A percentile compares a stretch with the other conserved stretches of the same genome.
These are phyloP conservation scores for Neocatenulostroma microsporum DNA, from an alignment of 2,329 filamentous ascomycete species.

Conservation along the genomic window DNA sequence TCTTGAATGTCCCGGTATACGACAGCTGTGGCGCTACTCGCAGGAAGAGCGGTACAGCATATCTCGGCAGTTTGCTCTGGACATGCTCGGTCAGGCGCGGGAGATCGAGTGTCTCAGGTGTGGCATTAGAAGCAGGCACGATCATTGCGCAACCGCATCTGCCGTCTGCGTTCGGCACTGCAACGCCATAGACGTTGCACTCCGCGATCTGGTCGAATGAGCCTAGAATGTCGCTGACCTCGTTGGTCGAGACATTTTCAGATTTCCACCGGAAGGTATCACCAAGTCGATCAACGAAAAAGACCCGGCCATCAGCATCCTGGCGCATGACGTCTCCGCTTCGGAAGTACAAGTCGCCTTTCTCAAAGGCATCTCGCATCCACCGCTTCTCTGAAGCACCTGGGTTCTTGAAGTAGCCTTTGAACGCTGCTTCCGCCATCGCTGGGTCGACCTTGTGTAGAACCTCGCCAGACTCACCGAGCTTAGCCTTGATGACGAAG, in stretches of 20 bases:
- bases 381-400: conserved; percentile 66
- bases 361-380: conserved; percentile 60
- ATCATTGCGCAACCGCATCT: conserved; percentile 73
- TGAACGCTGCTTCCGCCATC: conserved; percentile 58
- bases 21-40: conserved; percentile 55
- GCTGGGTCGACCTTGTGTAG: conserved; percentile 59
- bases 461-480: conserved; percentile 65
- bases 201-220: conserved; percentile 59
- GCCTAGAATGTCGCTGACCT: conserved; percentile 67
- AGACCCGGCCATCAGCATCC: conserved; percentile 63
- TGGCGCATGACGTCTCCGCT: conserved; percentile 69
- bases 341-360: conserved; percentile 76
- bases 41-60: conserved; percentile 70
- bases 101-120: conserved; percentile 42
- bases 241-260: conserved; percentile 39
- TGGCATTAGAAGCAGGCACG: conserved; percentile 46
- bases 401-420: conserved; percentile 72
- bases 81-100: conserved; percentile 56
- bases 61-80: conserved; percentile 54
- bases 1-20: conserved; percentile 78
- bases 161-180: conserved; percentile 72
- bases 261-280: conserved; percentile 76
- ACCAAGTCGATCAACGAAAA: conserved; percentile 72
- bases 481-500: conserved; percentile 54
- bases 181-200: conserved; percentile 78